Conservation (phyloP, 1,139 yeast genomes). For the Saccharomyces hybrid region DNA sequence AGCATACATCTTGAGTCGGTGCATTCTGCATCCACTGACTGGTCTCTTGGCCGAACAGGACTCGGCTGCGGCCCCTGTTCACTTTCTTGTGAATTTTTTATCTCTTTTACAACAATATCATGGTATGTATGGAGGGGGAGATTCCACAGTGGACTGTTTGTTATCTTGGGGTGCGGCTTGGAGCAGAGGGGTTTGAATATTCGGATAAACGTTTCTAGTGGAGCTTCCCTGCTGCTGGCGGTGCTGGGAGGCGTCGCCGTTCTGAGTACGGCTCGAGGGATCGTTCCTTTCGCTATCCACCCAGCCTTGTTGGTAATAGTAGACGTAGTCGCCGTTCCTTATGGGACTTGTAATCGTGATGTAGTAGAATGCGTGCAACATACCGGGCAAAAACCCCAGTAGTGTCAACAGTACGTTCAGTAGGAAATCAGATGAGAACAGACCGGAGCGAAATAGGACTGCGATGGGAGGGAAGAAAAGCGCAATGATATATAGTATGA, state of each 20-base stretch:
- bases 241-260: neutral
- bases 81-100: neutral
- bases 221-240: neutral
- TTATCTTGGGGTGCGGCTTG: neutral
- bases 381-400: constrained; percentile 81
- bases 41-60: too few relatives aligned
- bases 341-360: constrained; percentile 28
- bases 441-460: constrained; percentile 28
- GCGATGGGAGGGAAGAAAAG: constrained; percentile 31
- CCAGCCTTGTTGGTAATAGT: constrained; percentile 30
- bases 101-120: neutral
- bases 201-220: neutral
- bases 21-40: too few relatives aligned
- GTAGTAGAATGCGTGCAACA: constrained; percentile 54
- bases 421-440: constrained; percentile 36
- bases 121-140: neutral
- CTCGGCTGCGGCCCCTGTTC: neutral
- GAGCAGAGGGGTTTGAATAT: neutral
- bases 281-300: constrained; percentile 21
- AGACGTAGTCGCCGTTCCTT: constrained; percentile 19
- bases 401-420: constrained; percentile 70
- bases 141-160: neutral
- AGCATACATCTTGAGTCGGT: too few relatives aligned
- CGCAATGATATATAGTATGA: constrained; percentile 26
- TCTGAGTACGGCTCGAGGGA: neutral